Conservation (phyloP, 2,329 filamentous ascomycete species). For the Aspergillus sclerotialis region DNA sequence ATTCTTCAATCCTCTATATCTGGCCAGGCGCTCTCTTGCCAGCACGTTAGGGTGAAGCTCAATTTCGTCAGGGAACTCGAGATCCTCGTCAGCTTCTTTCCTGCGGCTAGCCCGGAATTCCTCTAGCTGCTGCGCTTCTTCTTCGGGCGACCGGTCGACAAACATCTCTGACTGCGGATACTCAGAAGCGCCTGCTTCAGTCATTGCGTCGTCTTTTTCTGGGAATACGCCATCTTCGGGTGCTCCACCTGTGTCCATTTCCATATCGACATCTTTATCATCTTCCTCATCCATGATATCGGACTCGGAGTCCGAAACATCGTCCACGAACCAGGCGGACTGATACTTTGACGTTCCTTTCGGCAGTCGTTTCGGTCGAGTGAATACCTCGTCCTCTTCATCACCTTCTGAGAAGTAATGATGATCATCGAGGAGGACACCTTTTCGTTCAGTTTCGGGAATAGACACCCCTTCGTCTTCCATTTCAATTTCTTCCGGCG, state of each 20-base stretch:
- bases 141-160: slow-evolving; percentile 68
- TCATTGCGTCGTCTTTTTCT: slow-evolving; percentile 50
- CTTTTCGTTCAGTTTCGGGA: slow-evolving; percentile 60
- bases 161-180: slow-evolving; percentile 94
- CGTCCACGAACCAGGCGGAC: slow-evolving; percentile 83
- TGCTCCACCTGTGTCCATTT: slow-evolving; percentile 50
- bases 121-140: slow-evolving; percentile 74
- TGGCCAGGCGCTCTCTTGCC: slow-evolving; percentile 74
- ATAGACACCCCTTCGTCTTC: slow-evolving; percentile 54
- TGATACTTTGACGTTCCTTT: slow-evolving; percentile 92
- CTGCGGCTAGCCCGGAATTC: slow-evolving; percentile 73
- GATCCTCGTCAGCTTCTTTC: slow-evolving; percentile 78
- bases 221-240: slow-evolving; percentile 76
- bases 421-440: slow-evolving; percentile 90
- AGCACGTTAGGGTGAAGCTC: slow-evolving; percentile 83
- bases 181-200: slow-evolving; percentile 75
- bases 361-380: slow-evolving; percentile 65
- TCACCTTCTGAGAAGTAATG: slow-evolving; percentile 98
- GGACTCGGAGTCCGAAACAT: slow-evolving; percentile 76
- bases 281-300: slow-evolving; percentile 72
- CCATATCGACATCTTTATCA: slow-evolving; percentile 48
- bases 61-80: slow-evolving; percentile 95
- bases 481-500: slow-evolving; percentile 81
- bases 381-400: slow-evolving; percentile 52
- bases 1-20: slow-evolving; percentile 89